phyloP scores from a whole-genome alignment of 2,329 filamentous ascomycete genomes.

The Penicillium brevicompactum region DNA sequence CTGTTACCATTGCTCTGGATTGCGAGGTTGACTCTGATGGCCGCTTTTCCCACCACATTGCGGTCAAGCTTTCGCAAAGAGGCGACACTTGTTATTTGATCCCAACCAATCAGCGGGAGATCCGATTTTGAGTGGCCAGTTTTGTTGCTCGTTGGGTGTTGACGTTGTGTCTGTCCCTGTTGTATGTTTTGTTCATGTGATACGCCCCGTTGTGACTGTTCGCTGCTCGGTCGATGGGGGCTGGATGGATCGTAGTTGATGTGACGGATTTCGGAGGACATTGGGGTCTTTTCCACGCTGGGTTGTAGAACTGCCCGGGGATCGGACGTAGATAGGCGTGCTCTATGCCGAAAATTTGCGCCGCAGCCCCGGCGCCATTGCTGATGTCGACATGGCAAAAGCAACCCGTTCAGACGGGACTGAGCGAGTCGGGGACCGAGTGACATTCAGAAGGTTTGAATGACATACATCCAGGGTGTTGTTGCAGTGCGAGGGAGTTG shows the following conservation, averaged over 20 bases:
- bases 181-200: not conserved
- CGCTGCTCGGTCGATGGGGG: not conserved
- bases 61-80: conserved; percentile 5
- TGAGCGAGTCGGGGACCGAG: conserved; percentile 34
- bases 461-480: conserved; percentile 22
- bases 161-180: not conserved
- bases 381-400: conserved; percentile 21
- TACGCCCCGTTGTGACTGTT: not conserved
- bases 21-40: conserved; percentile 19
- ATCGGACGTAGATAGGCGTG: conserved; percentile 10
- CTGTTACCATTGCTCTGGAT: conserved; percentile 19
- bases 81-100: conserved; percentile 5
- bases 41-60: conserved; percentile 15
- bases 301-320: conserved; percentile 2
- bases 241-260: not conserved
- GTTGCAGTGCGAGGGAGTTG: not conserved
- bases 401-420: conserved; percentile 32
- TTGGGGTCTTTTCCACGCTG: not conserved
- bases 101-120: not conserved
- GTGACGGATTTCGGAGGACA: not conserved
- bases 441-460: conserved; percentile 38
- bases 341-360: conserved; percentile 8
- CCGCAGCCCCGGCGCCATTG: conserved; percentile 24
- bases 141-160: not conserved
- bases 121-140: not conserved